These are phyloP conservation scores for Sphaerulina vaccinii DNA, from an alignment of 2,329 filamentous ascomycete genomes.

Conservation along the genomic window DNA sequence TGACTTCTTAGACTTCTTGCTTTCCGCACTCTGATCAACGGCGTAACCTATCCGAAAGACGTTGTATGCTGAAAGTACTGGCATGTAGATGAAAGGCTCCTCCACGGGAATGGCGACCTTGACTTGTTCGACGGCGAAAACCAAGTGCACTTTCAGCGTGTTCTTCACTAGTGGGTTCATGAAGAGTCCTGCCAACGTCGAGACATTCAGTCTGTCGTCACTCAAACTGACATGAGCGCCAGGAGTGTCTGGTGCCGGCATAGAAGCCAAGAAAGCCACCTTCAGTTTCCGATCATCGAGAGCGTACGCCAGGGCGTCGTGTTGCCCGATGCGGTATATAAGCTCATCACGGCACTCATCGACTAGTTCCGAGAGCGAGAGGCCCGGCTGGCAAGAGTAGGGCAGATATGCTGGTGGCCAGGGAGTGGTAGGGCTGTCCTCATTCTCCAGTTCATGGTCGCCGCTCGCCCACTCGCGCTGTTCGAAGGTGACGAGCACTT, in stretches of 20 bases:
- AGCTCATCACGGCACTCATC: not conserved
- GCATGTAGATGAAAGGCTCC: not conserved
- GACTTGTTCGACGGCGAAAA: not conserved
- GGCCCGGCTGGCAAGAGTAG: too few relatives aligned
- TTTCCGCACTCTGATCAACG: not conserved
- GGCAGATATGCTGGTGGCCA: not conserved
- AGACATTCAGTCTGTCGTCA: slow-evolving; percentile 1
- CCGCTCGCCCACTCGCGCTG: not conserved
- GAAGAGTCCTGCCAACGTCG: not conserved
- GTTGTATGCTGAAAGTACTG: not conserved
- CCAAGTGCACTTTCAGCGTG: not conserved
- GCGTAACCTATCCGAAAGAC: not conserved
- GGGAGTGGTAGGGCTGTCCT: not conserved
- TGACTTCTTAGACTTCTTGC: not conserved
- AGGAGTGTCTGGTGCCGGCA: not conserved
- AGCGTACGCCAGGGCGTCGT: not conserved
- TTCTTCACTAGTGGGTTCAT: not conserved
- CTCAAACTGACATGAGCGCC: not conserved
- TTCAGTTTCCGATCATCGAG: not conserved
- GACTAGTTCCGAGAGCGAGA: not conserved
- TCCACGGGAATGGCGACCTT: not conserved
- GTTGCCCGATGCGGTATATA: not conserved
- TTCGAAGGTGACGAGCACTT: not conserved
- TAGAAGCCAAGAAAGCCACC: not conserved
- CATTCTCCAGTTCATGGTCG: not conserved